Evolutionary conservation across 164 flowering plant species (phyloP).

Genomic region (Magnolia kwangsiensis): DNA sequence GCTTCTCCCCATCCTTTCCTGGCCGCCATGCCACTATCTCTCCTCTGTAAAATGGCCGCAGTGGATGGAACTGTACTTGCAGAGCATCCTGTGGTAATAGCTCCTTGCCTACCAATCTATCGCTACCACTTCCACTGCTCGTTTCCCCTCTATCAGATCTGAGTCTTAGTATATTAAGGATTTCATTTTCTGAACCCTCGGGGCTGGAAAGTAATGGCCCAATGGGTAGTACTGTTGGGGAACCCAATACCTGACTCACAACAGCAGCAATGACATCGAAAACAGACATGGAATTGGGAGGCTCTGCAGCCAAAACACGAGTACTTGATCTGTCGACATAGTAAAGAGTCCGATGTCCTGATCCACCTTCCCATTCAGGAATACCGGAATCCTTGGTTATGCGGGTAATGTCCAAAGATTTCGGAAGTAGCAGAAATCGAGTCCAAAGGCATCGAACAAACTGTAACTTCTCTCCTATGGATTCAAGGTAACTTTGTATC

Average conservation of each 20-base stretch:
- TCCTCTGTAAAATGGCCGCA: slow-evolving; percentile 89
- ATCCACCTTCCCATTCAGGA: slow-evolving; percentile 59
- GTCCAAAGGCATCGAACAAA: slow-evolving; percentile 69
- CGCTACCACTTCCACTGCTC: slow-evolving; percentile 26
- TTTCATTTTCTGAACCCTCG: slow-evolving; percentile 53
- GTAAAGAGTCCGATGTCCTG: slow-evolving; percentile 63
- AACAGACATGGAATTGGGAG: slow-evolving; percentile 69
- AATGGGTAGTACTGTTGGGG: slow-evolving; percentile 58
- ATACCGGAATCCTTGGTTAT: slow-evolving; percentile 41
- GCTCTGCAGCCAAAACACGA: slow-evolving; percentile 68
- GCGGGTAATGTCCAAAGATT: slow-evolving; percentile 64
- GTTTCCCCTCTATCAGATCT: slow-evolving; percentile 39
- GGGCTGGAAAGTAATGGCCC: slow-evolving; percentile 70
- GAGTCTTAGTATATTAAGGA: slow-evolving; percentile 53
- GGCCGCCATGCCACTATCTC: slow-evolving; percentile 93
- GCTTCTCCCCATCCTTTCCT: slow-evolving; percentile 69
- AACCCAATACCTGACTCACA: slow-evolving; percentile 70
- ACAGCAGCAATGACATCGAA: slow-evolving; percentile 65
- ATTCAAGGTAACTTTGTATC: slow-evolving; percentile 38
- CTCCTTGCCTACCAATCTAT: slow-evolving; percentile 59
- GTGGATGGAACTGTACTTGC: slow-evolving; percentile 88
- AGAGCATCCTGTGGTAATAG: slow-evolving; percentile 74
- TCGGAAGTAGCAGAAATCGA: slow-evolving; percentile 69
- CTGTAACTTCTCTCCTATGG: slow-evolving; percentile 59
- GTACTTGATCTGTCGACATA: slow-evolving; percentile 45